phyloP scores from a whole-genome alignment of 306 rosid species.

The Aeschynomene evenia region DNA sequence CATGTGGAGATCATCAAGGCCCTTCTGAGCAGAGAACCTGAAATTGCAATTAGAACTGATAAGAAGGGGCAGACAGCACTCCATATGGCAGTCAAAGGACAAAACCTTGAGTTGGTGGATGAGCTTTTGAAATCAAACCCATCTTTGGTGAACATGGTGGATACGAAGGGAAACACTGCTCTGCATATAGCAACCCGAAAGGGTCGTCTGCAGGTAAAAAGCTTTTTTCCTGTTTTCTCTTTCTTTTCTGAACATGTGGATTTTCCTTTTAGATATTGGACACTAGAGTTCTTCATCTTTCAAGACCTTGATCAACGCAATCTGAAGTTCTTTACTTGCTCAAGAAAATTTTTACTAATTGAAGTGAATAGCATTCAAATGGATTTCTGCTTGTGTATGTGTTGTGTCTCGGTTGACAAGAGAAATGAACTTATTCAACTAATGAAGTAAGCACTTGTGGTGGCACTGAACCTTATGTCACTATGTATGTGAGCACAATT shows the following conservation, averaged over 20 bases:
- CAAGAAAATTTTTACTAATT: conserved; percentile 7
- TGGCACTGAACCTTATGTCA: conserved; percentile 2
- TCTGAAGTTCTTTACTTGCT: neutral
- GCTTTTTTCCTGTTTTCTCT: neutral
- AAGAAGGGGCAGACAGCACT: conserved; percentile 83
- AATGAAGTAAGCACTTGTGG: conserved; percentile 10
- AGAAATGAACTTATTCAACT: neutral
- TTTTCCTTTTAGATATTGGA: conserved; percentile 7
- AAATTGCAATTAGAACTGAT: conserved; percentile 52
- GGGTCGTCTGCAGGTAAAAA: conserved; percentile 62
- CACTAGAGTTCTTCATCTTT: conserved; percentile 14
- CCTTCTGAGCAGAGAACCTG: conserved; percentile 57
- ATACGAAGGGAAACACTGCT: conserved; percentile 70
- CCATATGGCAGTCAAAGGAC: conserved; percentile 86
- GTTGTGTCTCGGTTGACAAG: conserved; percentile 10
- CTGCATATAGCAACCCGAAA: conserved; percentile 70
- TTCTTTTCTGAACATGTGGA: neutral
- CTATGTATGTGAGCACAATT: neutral
- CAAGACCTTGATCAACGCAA: conserved; percentile 1
- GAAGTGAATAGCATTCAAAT: conserved; percentile 1
- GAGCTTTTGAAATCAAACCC: conserved; percentile 53
- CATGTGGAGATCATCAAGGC: conserved; percentile 60
- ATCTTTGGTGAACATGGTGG: conserved; percentile 54
- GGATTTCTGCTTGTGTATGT: neutral
- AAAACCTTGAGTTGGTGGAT: conserved; percentile 54